A percentile compares a stretch with the other conserved stretches of the same genome.
phyloP scores from a whole-genome alignment of 139 green algal species.

The Desmodesmus armatus region DNA sequence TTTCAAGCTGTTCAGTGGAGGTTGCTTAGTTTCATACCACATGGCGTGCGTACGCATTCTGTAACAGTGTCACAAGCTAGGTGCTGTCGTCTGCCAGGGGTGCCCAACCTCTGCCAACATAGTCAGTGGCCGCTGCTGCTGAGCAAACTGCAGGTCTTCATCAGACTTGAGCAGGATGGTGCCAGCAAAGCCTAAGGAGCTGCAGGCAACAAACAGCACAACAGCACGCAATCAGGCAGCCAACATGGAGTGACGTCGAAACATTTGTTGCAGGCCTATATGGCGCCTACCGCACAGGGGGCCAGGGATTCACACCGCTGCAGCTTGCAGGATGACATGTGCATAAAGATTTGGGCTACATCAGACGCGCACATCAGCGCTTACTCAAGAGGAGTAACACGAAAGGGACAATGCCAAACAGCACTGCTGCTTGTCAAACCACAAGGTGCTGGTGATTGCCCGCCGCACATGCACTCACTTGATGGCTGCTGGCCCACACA shows the following conservation, averaged over 20 bases:
- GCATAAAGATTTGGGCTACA: too few species aligned
- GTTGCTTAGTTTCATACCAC: too few species aligned
- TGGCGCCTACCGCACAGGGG: background rate
- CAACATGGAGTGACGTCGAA: background rate
- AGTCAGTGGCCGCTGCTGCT: slow-evolving; percentile 50
- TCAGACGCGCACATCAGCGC: too few species aligned
- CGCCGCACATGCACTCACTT: slow-evolving; percentile 67
- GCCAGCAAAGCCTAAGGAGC: slow-evolving; percentile 81
- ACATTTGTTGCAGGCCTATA: background rate
- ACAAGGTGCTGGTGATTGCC: background rate
- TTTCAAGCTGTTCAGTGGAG: too few species aligned
- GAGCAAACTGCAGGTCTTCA: slow-evolving; percentile 71
- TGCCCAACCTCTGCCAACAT: slow-evolving; percentile 68
- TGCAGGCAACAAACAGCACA: slow-evolving; percentile 13
- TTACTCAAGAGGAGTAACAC: background rate
- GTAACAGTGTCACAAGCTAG: too few species aligned
- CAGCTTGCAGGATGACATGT: too few species aligned
- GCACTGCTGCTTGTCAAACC: background rate
- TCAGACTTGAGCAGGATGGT: slow-evolving; percentile 74
- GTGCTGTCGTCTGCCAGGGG: slow-evolving; percentile 59
- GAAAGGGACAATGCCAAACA: background rate
- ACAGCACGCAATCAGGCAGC: background rate
- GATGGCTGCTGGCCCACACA: slow-evolving; percentile 58
- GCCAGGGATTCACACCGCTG: background rate
- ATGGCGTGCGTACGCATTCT: too few species aligned